Percentiles rank a stretch among this genome's conserved stretches.
phyloP scores from a whole-genome alignment of 306 rosid species.

The Amphicarpaea edgeworthii region DNA sequence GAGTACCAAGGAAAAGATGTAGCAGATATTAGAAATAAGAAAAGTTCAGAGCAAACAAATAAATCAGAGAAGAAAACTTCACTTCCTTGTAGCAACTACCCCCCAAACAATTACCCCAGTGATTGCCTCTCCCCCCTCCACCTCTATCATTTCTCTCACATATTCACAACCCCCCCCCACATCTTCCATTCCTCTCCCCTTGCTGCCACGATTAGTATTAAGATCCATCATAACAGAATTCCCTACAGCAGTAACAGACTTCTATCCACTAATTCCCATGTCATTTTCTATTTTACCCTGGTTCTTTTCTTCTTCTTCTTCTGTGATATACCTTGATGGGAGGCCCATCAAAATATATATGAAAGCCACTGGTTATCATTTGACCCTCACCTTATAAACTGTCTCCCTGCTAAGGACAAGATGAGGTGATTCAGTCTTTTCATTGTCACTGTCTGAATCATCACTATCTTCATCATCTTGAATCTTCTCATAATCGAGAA shows the following conservation, averaged over 20 bases:
- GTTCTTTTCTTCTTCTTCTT: background rate
- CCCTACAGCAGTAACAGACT: background rate
- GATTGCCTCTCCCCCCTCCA: background rate
- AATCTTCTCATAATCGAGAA: constrained; percentile 91
- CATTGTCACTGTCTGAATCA: constrained; percentile 72
- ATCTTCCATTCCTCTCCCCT: background rate
- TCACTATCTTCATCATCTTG: constrained; percentile 75
- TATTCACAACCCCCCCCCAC: background rate
- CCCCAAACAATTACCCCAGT: background rate
- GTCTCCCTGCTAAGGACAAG: constrained; percentile 65
- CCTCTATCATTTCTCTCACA: background rate
- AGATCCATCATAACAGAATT: background rate
- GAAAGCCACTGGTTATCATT: constrained; percentile 2
- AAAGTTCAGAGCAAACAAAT: background rate
- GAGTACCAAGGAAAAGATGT: too few relatives aligned
- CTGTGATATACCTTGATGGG: background rate
- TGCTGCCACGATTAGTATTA: background rate
- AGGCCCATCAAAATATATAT: constrained; percentile 6
- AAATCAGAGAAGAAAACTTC: background rate
- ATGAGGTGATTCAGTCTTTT: constrained; percentile 59
- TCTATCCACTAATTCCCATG: background rate
- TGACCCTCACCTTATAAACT: constrained; percentile 73
- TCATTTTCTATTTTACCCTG: background rate
- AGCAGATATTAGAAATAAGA: too few relatives aligned
- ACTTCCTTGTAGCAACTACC: background rate